phyloP scores from a whole-genome alignment of 2,329 filamentous ascomycete species.

The Colletotrichum spaethianum region DNA sequence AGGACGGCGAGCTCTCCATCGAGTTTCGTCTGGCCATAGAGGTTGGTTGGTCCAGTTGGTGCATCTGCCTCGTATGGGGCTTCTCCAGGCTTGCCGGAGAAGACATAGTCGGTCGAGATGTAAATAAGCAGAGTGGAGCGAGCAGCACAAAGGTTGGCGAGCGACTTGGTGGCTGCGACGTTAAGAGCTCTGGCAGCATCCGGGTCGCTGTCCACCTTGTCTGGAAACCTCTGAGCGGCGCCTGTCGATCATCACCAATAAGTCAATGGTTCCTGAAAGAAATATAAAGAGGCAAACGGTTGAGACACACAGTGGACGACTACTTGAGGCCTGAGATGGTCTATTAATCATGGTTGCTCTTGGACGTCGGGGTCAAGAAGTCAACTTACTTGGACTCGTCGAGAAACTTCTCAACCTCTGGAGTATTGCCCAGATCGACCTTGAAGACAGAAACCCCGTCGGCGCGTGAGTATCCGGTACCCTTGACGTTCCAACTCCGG shows the following conservation, averaged over 20 bases:
- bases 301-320: constrained; percentile 81
- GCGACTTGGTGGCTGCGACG: constrained; percentile 75
- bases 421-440: constrained; percentile 64
- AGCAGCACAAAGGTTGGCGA: constrained; percentile 76
- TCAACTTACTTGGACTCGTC: constrained; percentile 67
- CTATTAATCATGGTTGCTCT: not conserved
- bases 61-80: constrained; percentile 83
- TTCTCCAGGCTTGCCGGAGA: constrained; percentile 80
- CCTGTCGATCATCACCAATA: constrained; percentile 60
- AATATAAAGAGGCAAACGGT: not conserved
- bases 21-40: constrained; percentile 77
- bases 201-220: constrained; percentile 86
- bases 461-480: constrained; percentile 81
- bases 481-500: constrained; percentile 78
- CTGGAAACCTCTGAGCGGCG: constrained; percentile 89
- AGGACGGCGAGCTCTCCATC: constrained; percentile 76
- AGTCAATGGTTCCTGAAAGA: not conserved
- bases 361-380: not conserved
- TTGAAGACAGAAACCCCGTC: constrained; percentile 77
- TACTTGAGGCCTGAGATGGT: constrained; percentile 73
- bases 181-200: constrained; percentile 82
- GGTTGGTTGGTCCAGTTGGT: constrained; percentile 78
- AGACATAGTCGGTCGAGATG: constrained; percentile 88
- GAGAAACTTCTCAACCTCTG: constrained; percentile 64
- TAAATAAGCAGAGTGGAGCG: constrained; percentile 78